Evolutionary conservation across 2,329 filamentous ascomycete species (phyloP), one percentile per base, ranked within the genome.

Genomic region (Paecilomyces sp.): DNA sequence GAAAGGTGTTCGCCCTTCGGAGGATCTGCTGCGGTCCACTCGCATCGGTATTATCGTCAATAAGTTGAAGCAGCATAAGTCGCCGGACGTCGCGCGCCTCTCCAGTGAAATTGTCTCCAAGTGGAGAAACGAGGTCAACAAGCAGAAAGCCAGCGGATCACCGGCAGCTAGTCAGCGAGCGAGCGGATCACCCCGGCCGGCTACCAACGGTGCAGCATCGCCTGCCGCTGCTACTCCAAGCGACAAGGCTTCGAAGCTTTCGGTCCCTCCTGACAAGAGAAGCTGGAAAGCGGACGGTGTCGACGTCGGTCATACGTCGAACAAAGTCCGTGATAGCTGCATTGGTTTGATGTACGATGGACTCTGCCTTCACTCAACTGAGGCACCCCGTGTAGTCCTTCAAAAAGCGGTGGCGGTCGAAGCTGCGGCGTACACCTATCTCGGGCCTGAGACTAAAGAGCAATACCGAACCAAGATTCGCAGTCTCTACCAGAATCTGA

Each of bases 261-360:
- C 81, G 34, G 80, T 83, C 51, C 77, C 82, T 63, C 85, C 87
- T 1, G 88, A 92, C 70, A 94, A 92, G 80, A 87, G 94, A 67
- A 91, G 85, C 66, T 90, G 88, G 79, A 88, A 88, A 67, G 83
- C 81, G n/a, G 94, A 97, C 73, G 87, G 88, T 50, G 86, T 96
- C 57, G 87, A 92, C 68, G 84, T 85, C 67, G 85, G 88, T 65
- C 85, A 91, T 57, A 97, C 92, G 15, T 86, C 86, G 55, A 87
- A 88, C 61, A 78, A 82, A 60, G 83, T 84, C 22, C 89, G 94
- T 61, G 90, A 97, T 78, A 88, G 86, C 70, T 96, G 90, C 74
- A 87, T 97, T 63, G 92, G 91, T 56, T 83, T 99, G 52, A 85
- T 99, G 74, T 99, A 97, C 80, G 94, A 99, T 69, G 94, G 92